Evolutionary conservation across 1,284 basidiomycete genomes (phyloP).

Genomic region (Cerrena zonata): DNA sequence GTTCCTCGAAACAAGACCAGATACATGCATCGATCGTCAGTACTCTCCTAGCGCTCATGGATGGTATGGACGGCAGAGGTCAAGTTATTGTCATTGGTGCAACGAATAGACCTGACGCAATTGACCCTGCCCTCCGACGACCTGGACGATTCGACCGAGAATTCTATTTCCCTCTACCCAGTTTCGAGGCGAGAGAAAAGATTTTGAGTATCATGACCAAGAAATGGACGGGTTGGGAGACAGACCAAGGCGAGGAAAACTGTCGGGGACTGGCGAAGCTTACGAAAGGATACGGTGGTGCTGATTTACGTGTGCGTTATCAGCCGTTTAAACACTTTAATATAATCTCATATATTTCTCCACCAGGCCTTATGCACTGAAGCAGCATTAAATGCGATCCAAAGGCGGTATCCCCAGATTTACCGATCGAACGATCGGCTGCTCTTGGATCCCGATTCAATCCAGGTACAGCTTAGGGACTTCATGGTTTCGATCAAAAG

Average conservation of each 20-base stretch:
- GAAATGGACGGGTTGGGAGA: conserved; percentile 84
- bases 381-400: conserved; percentile 93
- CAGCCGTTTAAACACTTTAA: background rate
- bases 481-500: conserved; percentile 98
- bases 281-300: conserved; percentile 97
- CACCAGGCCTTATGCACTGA: conserved; percentile 88
- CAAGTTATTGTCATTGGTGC: conserved; percentile 98
- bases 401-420: conserved; percentile 94
- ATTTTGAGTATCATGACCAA: conserved; percentile 90
- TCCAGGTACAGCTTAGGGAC: conserved; percentile 83
- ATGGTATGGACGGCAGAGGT: conserved; percentile 97
- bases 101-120: conserved; percentile 93
- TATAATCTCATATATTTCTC: background rate
- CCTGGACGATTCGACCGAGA: conserved; percentile 97
- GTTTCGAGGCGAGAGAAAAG: conserved; percentile 76
- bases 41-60: conserved; percentile 95
- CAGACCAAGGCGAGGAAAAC: conserved; percentile 49
- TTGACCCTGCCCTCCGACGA: conserved; percentile 90
- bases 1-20: conserved; percentile 97
- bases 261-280: conserved; percentile 75
- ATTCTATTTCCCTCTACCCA: conserved; percentile 95
- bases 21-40: conserved; percentile 98
- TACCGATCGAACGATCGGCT: conserved; percentile 89
- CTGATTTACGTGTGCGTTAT: conserved; percentile 79
- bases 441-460: conserved; percentile 80